phyloP scores from a whole-genome alignment of 1,284 basidiomycete genomes.

The Ceratobasidium sp. region DNA sequence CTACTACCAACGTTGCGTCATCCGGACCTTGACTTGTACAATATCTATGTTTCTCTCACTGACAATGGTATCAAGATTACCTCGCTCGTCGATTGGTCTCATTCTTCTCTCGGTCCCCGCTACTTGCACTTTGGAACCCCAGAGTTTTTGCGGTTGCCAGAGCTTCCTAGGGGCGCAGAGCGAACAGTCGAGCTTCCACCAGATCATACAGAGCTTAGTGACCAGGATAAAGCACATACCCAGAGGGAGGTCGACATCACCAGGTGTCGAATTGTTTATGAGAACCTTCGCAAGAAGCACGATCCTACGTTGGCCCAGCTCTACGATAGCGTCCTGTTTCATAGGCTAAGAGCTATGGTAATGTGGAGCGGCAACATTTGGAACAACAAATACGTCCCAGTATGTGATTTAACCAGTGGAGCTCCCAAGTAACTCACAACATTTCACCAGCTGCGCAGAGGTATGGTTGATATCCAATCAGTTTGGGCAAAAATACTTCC shows the following conservation, averaged over 20 bases:
- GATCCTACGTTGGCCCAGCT: background rate
- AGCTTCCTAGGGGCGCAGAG: background rate
- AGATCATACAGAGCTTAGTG: background rate
- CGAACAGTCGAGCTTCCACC: background rate
- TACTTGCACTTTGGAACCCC: background rate
- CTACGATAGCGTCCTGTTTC: background rate
- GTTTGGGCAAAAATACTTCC: background rate
- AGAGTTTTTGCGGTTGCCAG: background rate
- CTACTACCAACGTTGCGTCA: background rate
- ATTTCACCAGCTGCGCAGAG: background rate
- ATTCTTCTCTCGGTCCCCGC: background rate
- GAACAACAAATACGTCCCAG: background rate
- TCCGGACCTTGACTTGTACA: background rate
- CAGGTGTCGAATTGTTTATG: background rate
- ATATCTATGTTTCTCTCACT: background rate
- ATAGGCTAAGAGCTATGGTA: conserved; percentile 5
- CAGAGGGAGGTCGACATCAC: too few relatives aligned
- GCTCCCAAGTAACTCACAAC: background rate
- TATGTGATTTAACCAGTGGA: background rate
- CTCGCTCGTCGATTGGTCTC: background rate
- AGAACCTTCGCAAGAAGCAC: background rate
- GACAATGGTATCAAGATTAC: background rate
- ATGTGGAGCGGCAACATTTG: background rate
- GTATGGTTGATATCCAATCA: background rate
- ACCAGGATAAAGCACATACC: background rate